These are phyloP conservation scores for Starmera quercuum DNA, from an alignment of 805 yeast species.

Conservation along the genomic window DNA sequence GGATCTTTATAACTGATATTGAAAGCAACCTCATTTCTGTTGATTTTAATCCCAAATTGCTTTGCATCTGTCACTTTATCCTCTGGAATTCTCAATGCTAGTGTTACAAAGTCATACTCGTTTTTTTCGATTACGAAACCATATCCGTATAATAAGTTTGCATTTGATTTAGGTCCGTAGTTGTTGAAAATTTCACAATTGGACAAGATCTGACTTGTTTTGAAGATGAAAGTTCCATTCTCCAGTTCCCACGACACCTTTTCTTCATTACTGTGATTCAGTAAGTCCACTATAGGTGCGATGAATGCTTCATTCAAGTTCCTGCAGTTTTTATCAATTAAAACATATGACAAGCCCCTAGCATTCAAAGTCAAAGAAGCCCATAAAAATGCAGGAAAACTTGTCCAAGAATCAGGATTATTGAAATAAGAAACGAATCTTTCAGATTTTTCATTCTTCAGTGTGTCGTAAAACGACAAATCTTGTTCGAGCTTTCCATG, in stretches of 20 bases:
- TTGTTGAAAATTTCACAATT: conserved; percentile 59
- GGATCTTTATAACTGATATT: conserved; percentile 24
- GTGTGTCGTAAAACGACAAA: conserved; percentile 20
- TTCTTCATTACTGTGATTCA: conserved; percentile 62
- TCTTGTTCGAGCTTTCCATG: conserved; percentile 13
- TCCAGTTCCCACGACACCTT: conserved; percentile 54
- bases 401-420: conserved; percentile 42
- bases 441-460: conserved; percentile 14
- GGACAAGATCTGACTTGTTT: conserved; percentile 23
- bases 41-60: conserved; percentile 30
- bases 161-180: conserved; percentile 85
- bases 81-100: conserved; percentile 47
- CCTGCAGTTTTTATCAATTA: conserved; percentile 32
- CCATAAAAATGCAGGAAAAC: conserved; percentile 70
- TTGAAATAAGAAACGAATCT: conserved; percentile 20
- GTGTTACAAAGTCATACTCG: conserved; percentile 47
- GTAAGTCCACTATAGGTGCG: conserved; percentile 68
- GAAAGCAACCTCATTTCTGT: conserved; percentile 33
- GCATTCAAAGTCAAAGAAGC: conserved; percentile 62
- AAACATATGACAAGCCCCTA: conserved; percentile 71
- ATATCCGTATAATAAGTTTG: conserved; percentile 71
- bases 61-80: conserved; percentile 22
- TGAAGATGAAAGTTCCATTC: conserved; percentile 31
- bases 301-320: conserved; percentile 55
- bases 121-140: conserved; percentile 65